Evolutionary conservation across 768 basidiomycete species (phyloP).

Genomic region (Suillus occidentalis): DNA sequence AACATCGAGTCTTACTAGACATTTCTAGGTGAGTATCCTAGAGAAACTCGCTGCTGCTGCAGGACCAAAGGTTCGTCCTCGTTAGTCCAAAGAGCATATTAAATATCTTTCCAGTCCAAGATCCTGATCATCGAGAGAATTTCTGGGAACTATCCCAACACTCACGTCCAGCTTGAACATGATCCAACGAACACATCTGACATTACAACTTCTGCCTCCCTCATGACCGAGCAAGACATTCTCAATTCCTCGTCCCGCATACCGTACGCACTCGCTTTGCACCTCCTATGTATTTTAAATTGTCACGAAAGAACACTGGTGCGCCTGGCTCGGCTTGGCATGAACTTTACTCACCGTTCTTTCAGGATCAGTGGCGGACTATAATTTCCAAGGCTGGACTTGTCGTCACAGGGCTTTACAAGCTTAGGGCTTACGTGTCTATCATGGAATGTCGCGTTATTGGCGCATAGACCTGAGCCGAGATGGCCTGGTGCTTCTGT

Average conservation of each 20-base stretch:
- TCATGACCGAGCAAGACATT: neutral
- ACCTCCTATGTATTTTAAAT: constrained; percentile 6
- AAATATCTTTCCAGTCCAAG: neutral
- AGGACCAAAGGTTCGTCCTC: constrained; percentile 5
- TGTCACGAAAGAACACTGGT: constrained; percentile 5
- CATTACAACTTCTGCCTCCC: neutral
- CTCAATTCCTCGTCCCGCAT: neutral
- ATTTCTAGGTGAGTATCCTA: constrained; percentile 1
- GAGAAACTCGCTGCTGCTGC: constrained; percentile 1
- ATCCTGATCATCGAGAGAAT: constrained; percentile 8
- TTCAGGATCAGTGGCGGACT: constrained; percentile 2
- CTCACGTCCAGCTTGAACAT: neutral
- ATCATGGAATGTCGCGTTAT: constrained; percentile 1
- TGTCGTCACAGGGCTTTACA: constrained; percentile 1
- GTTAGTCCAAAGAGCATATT: neutral
- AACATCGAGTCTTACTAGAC: neutral
- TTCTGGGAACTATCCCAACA: neutral
- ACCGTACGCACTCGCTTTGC: neutral
- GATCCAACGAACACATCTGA: too few species aligned
- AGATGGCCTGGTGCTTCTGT: neutral
- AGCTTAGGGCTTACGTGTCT: constrained; percentile 5
- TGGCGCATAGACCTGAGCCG: neutral
- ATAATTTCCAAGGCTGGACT: neutral
- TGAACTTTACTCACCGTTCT: neutral
- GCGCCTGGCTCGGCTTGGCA: neutral